Percentiles rank a stretch among this genome's conserved stretches.
Evolutionary conservation across 1,284 basidiomycete species (phyloP).

Genomic region (Grifola frondosa): DNA sequence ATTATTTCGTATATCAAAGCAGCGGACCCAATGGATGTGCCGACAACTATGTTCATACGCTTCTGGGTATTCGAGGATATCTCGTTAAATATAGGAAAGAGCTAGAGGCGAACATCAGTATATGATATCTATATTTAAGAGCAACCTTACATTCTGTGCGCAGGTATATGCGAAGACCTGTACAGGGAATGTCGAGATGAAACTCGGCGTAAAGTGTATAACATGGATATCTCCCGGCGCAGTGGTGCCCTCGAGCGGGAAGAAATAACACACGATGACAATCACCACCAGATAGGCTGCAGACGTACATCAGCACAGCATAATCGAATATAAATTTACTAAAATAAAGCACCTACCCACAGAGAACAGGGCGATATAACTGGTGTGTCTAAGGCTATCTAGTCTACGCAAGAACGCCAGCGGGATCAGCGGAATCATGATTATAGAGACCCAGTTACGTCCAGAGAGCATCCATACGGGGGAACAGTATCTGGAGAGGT

Average conservation of each 20-base stretch:
- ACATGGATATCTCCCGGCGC: constrained; percentile 64
- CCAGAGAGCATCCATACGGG: constrained; percentile 74
- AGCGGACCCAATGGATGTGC: constrained; percentile 81
- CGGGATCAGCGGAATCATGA: constrained; percentile 85
- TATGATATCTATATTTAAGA: constrained; percentile 1
- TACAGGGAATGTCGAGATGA: constrained; percentile 88
- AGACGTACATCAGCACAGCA: constrained; percentile 7
- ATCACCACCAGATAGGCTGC: constrained; percentile 74
- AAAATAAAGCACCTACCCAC: constrained; percentile 56
- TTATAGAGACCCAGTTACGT: constrained; percentile 79
- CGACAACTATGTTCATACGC: constrained; percentile 87
- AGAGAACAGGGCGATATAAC: constrained; percentile 85
- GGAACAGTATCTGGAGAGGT: constrained; percentile 63
- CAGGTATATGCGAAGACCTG: constrained; percentile 96
- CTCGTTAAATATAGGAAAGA: constrained; percentile 95
- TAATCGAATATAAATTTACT: no score
- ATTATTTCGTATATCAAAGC: constrained; percentile 82
- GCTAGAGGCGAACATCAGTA: constrained; percentile 37
- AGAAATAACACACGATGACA: constrained; percentile 73
- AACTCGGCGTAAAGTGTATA: constrained; percentile 74
- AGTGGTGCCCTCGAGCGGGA: constrained; percentile 60
- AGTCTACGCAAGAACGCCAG: constrained; percentile 85
- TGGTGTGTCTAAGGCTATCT: constrained; percentile 81
- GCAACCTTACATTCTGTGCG: constrained; percentile 75
- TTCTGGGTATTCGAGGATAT: constrained; percentile 77